Percentiles rank a stretch among this genome's conserved stretches.
Conservation (phyloP, 176 grass and related monocot genomes). For the Rhynchospora breviuscula region DNA sequence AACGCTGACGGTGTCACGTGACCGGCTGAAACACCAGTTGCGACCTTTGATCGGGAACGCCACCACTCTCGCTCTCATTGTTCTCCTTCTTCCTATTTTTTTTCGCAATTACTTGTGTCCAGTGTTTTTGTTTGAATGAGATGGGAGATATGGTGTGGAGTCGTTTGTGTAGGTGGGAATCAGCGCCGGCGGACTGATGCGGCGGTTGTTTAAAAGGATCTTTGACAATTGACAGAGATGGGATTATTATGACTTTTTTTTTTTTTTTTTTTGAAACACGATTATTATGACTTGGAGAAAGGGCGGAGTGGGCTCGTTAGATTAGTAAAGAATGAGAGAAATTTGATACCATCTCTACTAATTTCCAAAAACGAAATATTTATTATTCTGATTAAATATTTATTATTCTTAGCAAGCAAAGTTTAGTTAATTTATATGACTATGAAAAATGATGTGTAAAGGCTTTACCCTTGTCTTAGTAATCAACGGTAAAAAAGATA, state of each 20-base stretch:
- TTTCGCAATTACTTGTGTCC: background rate
- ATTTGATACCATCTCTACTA: too few relatives aligned
- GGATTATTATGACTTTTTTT: background rate
- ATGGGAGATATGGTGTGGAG: background rate
- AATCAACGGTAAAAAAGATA: too few relatives aligned
- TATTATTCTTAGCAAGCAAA: too few relatives aligned
- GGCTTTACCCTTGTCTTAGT: too few relatives aligned
- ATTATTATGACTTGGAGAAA: background rate
- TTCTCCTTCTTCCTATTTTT: background rate
- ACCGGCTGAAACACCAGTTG: conserved; percentile 60
- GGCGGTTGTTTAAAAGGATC: conserved; percentile 2
- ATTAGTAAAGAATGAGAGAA: background rate
- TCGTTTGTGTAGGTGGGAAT: background rate
- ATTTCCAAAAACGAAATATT: too few relatives aligned
- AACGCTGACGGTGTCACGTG: conserved; percentile 1
- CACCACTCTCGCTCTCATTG: conserved; percentile 79
- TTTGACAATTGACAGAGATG: conserved; percentile 15
- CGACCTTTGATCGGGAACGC: conserved; percentile 79
- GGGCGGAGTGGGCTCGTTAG: background rate
- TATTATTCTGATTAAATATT: too few relatives aligned
- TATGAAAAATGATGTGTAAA: too few relatives aligned
- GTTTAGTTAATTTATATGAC: too few relatives aligned
- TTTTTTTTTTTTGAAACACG: too few relatives aligned
- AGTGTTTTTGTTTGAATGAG: background rate
- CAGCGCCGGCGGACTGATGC: conserved; percentile 3